These are phyloP conservation scores for Lunularia cruciata DNA, from an alignment of 225 moss, liverwort and hornwort species.

Conservation along the genomic window DNA sequence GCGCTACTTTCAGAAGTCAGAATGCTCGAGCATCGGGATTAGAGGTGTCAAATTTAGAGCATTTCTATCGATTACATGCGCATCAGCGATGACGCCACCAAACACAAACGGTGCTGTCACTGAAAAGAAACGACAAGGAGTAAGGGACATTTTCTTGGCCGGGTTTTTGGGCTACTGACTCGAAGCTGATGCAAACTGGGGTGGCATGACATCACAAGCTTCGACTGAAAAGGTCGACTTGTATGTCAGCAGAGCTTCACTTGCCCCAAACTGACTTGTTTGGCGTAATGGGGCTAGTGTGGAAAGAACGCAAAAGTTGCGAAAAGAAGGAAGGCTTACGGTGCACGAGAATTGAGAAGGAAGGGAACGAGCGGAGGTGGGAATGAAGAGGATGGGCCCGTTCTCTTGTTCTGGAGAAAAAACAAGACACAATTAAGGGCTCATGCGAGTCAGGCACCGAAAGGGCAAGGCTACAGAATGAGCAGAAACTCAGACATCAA, in stretches of 20 bases:
- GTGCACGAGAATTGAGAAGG: slow-evolving; percentile 18
- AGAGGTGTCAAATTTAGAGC: no score
- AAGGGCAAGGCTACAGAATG: slow-evolving; percentile 21
- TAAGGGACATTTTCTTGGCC: neutral
- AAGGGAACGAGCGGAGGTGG: neutral
- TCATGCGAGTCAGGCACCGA: slow-evolving; percentile 23
- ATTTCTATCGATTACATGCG: slow-evolving; percentile 9
- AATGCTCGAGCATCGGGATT: no score
- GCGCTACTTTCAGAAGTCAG: no score
- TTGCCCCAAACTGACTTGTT: neutral
- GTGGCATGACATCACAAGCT: slow-evolving; percentile 7
- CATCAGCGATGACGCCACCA: slow-evolving; percentile 4
- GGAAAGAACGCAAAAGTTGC: neutral
- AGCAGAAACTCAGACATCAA: neutral
- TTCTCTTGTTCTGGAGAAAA: neutral
- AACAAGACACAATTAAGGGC: slow-evolving; percentile 14
- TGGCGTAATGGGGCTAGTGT: neutral
- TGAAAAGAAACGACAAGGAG: neutral
- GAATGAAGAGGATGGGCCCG: neutral
- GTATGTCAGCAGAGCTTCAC: no score
- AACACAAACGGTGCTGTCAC: neutral
- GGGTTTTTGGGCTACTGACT: neutral
- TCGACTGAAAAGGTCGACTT: neutral
- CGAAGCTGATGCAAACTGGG: slow-evolving; percentile 14
- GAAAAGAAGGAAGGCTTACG: neutral